A percentile compares a stretch with the other conserved stretches of the same genome.
Evolutionary conservation across 169 alveolate genomes (phyloP).

Genomic region (Eimeria brunetti): DNA sequence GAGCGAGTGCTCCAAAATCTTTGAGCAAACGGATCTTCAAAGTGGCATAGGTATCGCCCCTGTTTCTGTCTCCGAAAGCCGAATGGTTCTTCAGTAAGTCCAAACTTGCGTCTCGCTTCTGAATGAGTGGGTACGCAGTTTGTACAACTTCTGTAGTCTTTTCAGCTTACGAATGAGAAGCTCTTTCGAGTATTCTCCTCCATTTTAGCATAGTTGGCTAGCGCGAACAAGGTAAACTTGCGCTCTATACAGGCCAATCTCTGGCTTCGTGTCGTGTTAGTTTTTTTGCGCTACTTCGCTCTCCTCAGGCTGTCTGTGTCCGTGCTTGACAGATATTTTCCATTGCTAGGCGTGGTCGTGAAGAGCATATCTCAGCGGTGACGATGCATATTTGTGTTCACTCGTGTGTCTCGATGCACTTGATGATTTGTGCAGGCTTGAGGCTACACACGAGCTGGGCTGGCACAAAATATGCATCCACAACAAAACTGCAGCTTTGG

Average conservation of each 20-base stretch:
- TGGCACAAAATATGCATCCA: conserved; percentile 60
- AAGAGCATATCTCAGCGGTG: not conserved
- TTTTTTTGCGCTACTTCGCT: not conserved
- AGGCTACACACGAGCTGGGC: not conserved
- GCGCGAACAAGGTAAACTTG: not conserved
- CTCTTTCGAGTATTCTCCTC: not conserved
- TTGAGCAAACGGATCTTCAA: not conserved
- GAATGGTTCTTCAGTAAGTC: conserved; percentile 67
- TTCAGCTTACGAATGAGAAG: not conserved
- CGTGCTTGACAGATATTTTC: not conserved
- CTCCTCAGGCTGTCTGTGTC: not conserved
- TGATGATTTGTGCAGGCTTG: conserved; percentile 19
- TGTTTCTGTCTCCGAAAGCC: conserved; percentile 51
- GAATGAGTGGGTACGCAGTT: not conserved
- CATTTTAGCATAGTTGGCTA: not conserved
- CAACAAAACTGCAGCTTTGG: conserved; percentile 1
- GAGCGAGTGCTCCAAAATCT: conserved; percentile 47
- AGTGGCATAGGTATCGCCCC: conserved; percentile 28
- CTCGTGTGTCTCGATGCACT: not conserved
- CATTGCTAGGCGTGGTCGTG: not conserved
- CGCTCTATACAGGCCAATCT: not conserved
- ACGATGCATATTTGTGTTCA: not conserved
- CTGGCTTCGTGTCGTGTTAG: not conserved
- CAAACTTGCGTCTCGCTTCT: not conserved
- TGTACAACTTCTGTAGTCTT: not conserved